Evolutionary conservation across 345 rosid species (phyloP), one percentile per base, ranked within the genome.

Genomic region (Camelina laxa): DNA sequence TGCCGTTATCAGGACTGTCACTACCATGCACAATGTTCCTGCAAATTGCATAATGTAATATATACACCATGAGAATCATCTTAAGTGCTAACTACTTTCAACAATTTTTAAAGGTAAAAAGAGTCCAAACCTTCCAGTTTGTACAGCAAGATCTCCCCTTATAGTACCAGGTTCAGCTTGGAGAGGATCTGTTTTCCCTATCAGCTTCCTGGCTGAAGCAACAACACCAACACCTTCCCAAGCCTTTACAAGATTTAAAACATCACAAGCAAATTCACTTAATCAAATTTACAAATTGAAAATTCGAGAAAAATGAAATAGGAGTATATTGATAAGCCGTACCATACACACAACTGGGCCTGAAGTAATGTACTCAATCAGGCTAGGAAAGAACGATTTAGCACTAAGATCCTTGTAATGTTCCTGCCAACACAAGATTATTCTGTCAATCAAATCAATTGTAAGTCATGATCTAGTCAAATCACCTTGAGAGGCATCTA

Each of bases 311-410:
- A 36, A 38, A 38, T 10, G 7, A 10, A 38, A 51, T 14, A 6
- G 4, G 21, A 24, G 17, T 22, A 17, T 47, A 44, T 20, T 10
- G 6, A 16, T 59, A 14, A 44, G 48, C 19, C 87, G 31, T 87
- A 92, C 99, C 99, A 95, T 92, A 77, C 97, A 91, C 63, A 92
- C 88, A 73, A 95, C 97, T 3, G 99, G 97, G 20, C 99, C 97
- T 27, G 99, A 91, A 57, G 97, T 90, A 67, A 95, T 92, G 79
- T 95, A 95, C 39, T 80, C 85, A 3, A 92, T 86, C 75, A 95
- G 79, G 66, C 76, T 86, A 44, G 97, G 93, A 80, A 88, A 91
- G 86, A 95, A 95, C n/a, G 97, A 72, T 73, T 86, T 95, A 56
- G 91, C 74, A 60, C 82, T 82, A 69, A 95, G 97, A 87, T 95